Base-by-base conservation (phyloP, 2,329 filamentous ascomycete genomes). In the Pseudogymnoascus sp. region DNA sequence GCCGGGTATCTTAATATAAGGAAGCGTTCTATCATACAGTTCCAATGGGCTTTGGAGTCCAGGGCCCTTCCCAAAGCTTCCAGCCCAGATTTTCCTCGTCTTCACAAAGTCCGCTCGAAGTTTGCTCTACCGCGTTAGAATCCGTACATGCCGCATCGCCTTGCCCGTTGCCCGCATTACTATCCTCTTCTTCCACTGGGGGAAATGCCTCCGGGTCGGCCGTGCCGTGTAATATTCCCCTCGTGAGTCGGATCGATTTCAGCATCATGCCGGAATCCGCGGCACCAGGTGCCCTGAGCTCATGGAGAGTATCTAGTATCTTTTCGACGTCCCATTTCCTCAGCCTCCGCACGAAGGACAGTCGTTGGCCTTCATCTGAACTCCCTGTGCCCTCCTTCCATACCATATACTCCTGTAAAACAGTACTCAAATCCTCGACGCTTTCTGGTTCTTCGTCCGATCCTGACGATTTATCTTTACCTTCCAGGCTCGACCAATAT, bases 401-500 rank as follows among this genome's bases (percentile, higher is more conserved):
- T 7, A 33, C 28, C 41, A 63, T 38, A 41, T 70, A 68, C 14
- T 67, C 60, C 14, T 64, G 64, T 63, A 67, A 68, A 3, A 52
- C 31, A 4, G 40, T 40, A 45, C 68, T 40, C 16, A 35, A 43
- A 21, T 55, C 58, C 23, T 67, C 65, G 59, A 69, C 60, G 25
- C 64, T 61, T n/a, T 40, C 25, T n/a, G 16, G 49, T 14, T 35
- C 49, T 33, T 55, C 28, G 8, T 61, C 40, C 23, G 7, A 45
- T n/a, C n/a, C 61, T 5, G 9, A n/a, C 14, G 14, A 25, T 40
- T 37, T 71, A 74, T 74, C 67, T 12, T 62, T 60, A 40, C 68
- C 70, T 62, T 80, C 78, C 18, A 86, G 71, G 38, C 77, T 75
- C 11, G 71, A 76, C 93, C 93, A 97, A 78, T 96, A 97, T 74